Evolutionary conservation across 2,329 filamentous ascomycete species (phyloP), one percentile per base, ranked within the genome.

Genomic region (Hirsutella rhossiliensis): DNA sequence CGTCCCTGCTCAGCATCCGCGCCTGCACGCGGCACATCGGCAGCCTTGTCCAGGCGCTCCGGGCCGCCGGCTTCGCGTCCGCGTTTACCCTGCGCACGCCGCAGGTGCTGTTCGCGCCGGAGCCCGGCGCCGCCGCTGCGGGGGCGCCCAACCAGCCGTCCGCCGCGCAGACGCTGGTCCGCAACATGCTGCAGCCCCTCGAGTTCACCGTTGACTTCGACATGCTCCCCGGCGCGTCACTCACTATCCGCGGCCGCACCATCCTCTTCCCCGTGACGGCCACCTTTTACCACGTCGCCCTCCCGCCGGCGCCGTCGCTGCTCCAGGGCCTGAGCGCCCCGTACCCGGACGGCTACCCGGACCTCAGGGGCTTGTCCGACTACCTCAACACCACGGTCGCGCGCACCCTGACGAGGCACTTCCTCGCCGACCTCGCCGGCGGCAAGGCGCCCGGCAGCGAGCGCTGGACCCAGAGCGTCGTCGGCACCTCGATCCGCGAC

Each of bases 211-310:
- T 73, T 43, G 64, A 69, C 32, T 52, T 77, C 12, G 60, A 56
- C 29, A 61, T 78, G 42, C 67, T 71, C 3, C 64, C 70, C 0
- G 59, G 64, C 13, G 56, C 59, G 4, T 60, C 62, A 9, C 49
- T 76, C 23, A 60, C 62, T 32, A 60, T 76, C 47, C 63, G 65
- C 31, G 65, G 66, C 38, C 65, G 64, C 20, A 71, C 72, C 0
- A 64, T 64, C 38, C 60, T 69, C 47, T 56, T 61, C 34, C 68
- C 68, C 41, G 55, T 67, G 44, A 66, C 65, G 3, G 59, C 65
- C n/a, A 71, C 69, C 2, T 63, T 66, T 47, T 73, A 67, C 56
- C 56, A 65, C 40, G 54, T 72, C 45, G 53, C 63, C n/a, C 55
- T 69, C 2, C 62, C 64, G 3, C 54, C 64, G 1, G 50, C 54